Percentiles rank a stretch among this genome's conserved stretches.
phyloP scores from a whole-genome alignment of 2,329 filamentous ascomycete species.

The Lojkania enalia region DNA sequence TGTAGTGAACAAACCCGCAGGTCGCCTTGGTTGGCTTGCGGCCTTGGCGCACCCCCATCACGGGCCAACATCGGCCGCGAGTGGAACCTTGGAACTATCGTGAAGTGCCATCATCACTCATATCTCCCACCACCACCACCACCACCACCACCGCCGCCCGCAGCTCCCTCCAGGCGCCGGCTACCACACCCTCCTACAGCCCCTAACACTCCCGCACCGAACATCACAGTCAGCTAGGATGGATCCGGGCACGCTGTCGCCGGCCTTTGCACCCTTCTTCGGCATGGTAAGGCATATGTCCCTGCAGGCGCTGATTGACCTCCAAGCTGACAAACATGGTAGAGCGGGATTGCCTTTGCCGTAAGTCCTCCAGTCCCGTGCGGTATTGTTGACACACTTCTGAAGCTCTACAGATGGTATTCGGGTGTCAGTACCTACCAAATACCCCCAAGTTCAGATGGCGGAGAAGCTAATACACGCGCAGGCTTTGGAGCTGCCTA shows the following conservation, averaged over 20 bases:
- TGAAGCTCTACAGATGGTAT: slow-evolving; percentile 64
- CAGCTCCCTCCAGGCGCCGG: neutral
- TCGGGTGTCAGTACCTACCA: slow-evolving; percentile 66
- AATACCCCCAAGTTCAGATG: slow-evolving; percentile 1
- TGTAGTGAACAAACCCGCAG: neutral
- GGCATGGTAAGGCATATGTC: slow-evolving; percentile 75
- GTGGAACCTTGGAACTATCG: slow-evolving; percentile 4
- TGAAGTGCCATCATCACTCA: slow-evolving; percentile 12
- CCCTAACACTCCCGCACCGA: neutral
- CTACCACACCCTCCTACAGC: neutral
- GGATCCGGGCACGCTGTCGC: slow-evolving; percentile 60
- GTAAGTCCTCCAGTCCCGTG: slow-evolving; percentile 39
- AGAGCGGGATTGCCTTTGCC: slow-evolving; percentile 78
- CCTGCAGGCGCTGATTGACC: slow-evolving; percentile 1
- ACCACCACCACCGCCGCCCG: neutral
- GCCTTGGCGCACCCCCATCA: slow-evolving; percentile 3
- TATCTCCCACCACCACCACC: slow-evolving; percentile 4
- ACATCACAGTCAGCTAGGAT: slow-evolving; percentile 8
- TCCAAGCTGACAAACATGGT: slow-evolving; percentile 40
- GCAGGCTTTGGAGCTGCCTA: slow-evolving; percentile 76
- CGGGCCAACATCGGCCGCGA: slow-evolving; percentile 6
- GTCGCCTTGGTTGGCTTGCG: neutral
- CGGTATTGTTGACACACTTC: slow-evolving; percentile 22
- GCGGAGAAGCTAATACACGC: slow-evolving; percentile 22
- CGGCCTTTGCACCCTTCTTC: slow-evolving; percentile 85